Base-by-base conservation (phyloP, 345 rosid species). In the Heritiera littoralis region DNA sequence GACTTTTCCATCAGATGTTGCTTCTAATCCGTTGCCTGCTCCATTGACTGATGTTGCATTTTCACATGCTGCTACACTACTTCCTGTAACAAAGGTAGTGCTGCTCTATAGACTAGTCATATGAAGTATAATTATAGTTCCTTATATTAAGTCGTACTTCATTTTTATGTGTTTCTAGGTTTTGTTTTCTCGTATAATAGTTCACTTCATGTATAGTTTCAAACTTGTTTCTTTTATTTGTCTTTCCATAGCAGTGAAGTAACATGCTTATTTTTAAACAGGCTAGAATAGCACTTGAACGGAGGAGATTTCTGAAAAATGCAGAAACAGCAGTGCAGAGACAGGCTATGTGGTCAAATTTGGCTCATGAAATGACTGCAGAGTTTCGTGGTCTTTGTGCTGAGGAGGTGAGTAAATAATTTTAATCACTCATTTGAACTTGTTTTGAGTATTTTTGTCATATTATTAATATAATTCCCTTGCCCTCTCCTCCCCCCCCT, bases 321-420 rank as follows among this genome's bases (percentile, higher is more conserved):
- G 98, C 99, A 14, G 99, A 94, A 84, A 90, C 88, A 77, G 98
- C 95, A 2, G 98, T 94, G 12, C 98, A 94, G 56, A 92, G 95
- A 79, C 99, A 96, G 80, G 98, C 97, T 17, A 96, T 92, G 98
- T 96, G 99, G 99, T 94, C 99, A 75, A 94, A 88, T 87, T 87
- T 96, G 87, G 99, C 99, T 70, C 98, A 96, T 87, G 98, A 96
- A 88, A 94, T 96, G 99, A 96, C 99, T 76, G 99, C 97, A 70
- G 99, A 96, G 80, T 96, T 96, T 81, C 97, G 99, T 88, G 95
- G 99, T 78, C 94, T 96, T 77, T 96, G 99, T 86, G 99, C 99
- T 69, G 99, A 96, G 85, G 99, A 96, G 98, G 99, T 94, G 83
- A 72, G 75, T 61, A 38, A 46, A 60, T 79, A 77, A 74, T 18